A percentile compares a stretch with the other conserved stretches of the same genome.
These are phyloP conservation scores for Auricularia sp. DNA, from an alignment of 768 basidiomycete genomes.

Conservation along the genomic window DNA sequence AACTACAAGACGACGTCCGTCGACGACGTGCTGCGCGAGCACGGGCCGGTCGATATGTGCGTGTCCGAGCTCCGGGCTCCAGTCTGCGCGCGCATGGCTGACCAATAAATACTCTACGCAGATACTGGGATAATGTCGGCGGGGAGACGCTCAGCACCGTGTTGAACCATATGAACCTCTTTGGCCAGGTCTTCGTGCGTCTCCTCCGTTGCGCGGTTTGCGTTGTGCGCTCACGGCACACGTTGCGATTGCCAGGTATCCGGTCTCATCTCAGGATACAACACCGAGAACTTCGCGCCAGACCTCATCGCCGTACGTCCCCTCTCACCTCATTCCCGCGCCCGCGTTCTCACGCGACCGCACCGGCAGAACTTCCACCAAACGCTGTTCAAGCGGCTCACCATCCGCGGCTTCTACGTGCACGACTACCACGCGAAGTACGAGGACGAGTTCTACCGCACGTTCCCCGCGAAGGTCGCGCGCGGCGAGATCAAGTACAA, in stretches of 20 bases:
- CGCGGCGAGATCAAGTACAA: slow-evolving; percentile 36
- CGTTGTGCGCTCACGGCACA: no score
- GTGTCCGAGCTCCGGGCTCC: background rate
- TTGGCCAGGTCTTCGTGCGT: slow-evolving; percentile 38
- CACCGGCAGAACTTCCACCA: slow-evolving; percentile 26
- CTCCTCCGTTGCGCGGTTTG: no score
- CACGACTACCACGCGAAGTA: slow-evolving; percentile 26
- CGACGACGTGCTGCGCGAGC: slow-evolving; percentile 21
- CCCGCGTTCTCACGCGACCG: slow-evolving; percentile 10
- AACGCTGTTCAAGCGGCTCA: slow-evolving; percentile 33
- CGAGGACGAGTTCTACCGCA: slow-evolving; percentile 30
- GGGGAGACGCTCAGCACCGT: slow-evolving; percentile 50
- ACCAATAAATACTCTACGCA: slow-evolving; percentile 7
- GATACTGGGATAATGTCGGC: slow-evolving; percentile 51
- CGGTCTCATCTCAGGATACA: slow-evolving; percentile 13
- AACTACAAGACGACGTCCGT: slow-evolving; percentile 23
- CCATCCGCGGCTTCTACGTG: slow-evolving; percentile 36
- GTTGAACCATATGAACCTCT: slow-evolving; percentile 30
- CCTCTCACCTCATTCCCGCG: slow-evolving; percentile 17
- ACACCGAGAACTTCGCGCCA: slow-evolving; percentile 10
- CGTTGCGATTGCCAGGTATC: background rate
- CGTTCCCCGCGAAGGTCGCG: slow-evolving; percentile 30
- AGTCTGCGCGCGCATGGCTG: background rate
- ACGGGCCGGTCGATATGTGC: slow-evolving; percentile 27
- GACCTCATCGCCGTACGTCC: slow-evolving; percentile 11